Evolutionary conservation across 805 yeast genomes (phyloP), one percentile per base, ranked within the genome.

Genomic region (Lachancea waltii): DNA sequence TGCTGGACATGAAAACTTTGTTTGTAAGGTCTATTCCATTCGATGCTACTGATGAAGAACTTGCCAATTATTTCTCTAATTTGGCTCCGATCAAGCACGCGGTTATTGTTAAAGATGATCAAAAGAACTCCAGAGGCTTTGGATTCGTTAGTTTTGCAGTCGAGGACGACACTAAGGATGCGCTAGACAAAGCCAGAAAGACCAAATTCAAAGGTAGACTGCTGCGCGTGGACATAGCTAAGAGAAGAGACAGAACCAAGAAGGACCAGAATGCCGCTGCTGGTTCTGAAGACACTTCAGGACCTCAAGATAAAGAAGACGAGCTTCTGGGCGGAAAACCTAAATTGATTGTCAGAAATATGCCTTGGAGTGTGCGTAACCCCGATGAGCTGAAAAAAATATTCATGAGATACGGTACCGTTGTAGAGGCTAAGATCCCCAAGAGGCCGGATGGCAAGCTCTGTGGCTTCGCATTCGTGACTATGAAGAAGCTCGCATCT

Each of bases 11-110:
- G 46, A 63, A 66, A 54, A 83, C 95, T 16, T 67, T 92, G 25
- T 92, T 92, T 59, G 94, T 92, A 30, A 75, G 97, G 47, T 73
- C 89, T 3, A 69, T 90, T 24, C 97, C 97, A 2, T 68, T 69
- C 43, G 79, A 75, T 28, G 94, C 87, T 6, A 82, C 94, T 1
- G 75, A 80, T 16, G 95, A 86, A 43, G 79, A 85, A 50, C 69
- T 92, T 29, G 72, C 90, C 1, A 85, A 83, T 49, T 87, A 72
- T 61, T 92, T 92, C 56, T 82, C 97, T 1, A 86, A 86, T 47
- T 81, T 87, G 64, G 90, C 85, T 4, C 98, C 98, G 5, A 94
- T 90, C 9, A 87, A 81, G 62, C 98, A 92, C 62, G 95, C 97
- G 2, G 89, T 87, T 31, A 74, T 92, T 29, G 97, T 92, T 13